Conservation (phyloP, 2,329 filamentous ascomycete genomes). For the Sporothrix brasiliensis region DNA sequence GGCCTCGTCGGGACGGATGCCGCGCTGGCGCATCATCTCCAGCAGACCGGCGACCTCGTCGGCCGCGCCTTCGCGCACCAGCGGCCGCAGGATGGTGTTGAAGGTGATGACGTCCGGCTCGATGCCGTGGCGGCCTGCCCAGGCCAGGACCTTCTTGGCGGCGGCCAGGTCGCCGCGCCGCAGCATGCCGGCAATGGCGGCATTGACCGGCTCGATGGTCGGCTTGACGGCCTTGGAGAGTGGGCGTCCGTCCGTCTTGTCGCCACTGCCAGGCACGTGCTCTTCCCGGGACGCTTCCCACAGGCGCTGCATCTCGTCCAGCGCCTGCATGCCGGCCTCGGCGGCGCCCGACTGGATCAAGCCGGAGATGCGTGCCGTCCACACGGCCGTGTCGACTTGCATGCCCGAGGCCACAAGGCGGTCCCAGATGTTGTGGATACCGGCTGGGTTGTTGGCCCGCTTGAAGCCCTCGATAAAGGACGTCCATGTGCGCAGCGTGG, state of each 20-base stretch:
- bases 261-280: not conserved
- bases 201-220: slow-evolving; percentile 67
- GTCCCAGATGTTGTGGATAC: slow-evolving; percentile 68
- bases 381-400: slow-evolving; percentile 65
- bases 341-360: slow-evolving; percentile 60
- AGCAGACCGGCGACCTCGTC: slow-evolving; percentile 58
- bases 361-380: slow-evolving; percentile 70
- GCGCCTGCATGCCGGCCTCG: slow-evolving; percentile 61
- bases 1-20: slow-evolving; percentile 62
- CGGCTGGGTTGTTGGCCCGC: slow-evolving; percentile 59
- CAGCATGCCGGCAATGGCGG: slow-evolving; percentile 66
- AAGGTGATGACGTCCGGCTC: slow-evolving; percentile 62
- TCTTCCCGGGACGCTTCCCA: slow-evolving; percentile 52
- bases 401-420: slow-evolving; percentile 61
- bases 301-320: slow-evolving; percentile 65
- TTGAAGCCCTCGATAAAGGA: slow-evolving; percentile 73
- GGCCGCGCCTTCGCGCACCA: slow-evolving; percentile 55
- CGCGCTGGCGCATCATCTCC: slow-evolving; percentile 58
- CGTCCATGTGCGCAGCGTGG: slow-evolving; percentile 69
- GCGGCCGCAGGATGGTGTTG: slow-evolving; percentile 68
- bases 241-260: not conserved
- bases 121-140: slow-evolving; percentile 60
- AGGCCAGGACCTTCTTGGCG: slow-evolving; percentile 60
- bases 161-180: slow-evolving; percentile 50
- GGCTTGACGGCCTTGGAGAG: slow-evolving; percentile 56